These are phyloP conservation scores for Aspergillus felis DNA, from an alignment of 2,329 filamentous ascomycete species.

Conservation along the genomic window DNA sequence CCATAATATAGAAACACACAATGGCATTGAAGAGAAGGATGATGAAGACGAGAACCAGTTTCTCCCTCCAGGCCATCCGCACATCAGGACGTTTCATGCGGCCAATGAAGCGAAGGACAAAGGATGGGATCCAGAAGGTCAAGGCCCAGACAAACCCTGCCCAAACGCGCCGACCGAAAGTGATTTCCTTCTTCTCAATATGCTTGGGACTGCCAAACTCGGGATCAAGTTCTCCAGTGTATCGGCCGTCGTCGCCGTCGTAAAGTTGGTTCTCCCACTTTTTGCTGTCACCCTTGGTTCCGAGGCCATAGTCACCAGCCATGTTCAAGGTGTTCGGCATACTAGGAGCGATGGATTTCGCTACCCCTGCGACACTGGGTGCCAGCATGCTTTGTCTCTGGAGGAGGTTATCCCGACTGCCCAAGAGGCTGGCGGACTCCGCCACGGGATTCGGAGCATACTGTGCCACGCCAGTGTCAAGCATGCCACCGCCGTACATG, in stretches of 20 bases:
- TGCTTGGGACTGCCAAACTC: conserved; percentile 74
- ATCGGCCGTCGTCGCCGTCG: conserved; percentile 67
- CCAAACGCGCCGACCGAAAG: conserved; percentile 68
- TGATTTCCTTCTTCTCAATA: conserved; percentile 66
- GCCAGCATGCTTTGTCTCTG: conserved; percentile 47
- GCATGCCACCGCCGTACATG: conserved; percentile 54
- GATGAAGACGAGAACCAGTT: conserved; percentile 74
- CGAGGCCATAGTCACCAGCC: conserved; percentile 83
- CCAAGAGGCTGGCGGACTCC: conserved; percentile 59
- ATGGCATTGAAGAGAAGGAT: conserved; percentile 77
- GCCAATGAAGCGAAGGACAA: conserved; percentile 71
- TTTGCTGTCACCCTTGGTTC: conserved; percentile 75
- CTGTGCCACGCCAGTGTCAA: conserved; percentile 70
- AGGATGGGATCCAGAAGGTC: conserved; percentile 94
- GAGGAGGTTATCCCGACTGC: conserved; percentile 65
- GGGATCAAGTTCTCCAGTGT: conserved; percentile 67
- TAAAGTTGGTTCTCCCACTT: conserved; percentile 63
- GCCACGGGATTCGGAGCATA: conserved; percentile 54
- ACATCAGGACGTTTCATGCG: conserved; percentile 98
- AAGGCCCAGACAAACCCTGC: conserved; percentile 76
- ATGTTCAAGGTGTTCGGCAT: conserved; percentile 54
- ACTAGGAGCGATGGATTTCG: conserved; percentile 50
- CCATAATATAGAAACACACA: conserved; percentile 89
- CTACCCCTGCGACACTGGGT: conserved; percentile 48
- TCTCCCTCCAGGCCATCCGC: conserved; percentile 95